Evolutionary conservation across 345 rosid genomes (phyloP).

Genomic region (Acer saccharum): DNA sequence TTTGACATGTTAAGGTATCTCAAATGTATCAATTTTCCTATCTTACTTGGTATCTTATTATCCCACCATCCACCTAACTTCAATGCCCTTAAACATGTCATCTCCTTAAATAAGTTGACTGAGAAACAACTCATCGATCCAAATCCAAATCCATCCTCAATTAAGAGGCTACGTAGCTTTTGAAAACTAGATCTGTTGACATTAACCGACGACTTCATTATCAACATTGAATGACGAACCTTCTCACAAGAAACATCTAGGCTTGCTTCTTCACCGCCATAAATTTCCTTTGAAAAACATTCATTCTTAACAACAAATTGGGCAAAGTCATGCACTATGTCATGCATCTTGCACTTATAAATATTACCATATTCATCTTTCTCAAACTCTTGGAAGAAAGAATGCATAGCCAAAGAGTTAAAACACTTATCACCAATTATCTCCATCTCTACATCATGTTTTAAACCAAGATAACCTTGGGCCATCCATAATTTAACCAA

Average conservation of each 20-base stretch:
- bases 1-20: background rate
- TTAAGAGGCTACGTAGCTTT: background rate
- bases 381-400: background rate
- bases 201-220: fast-evolving
- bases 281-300: too few species aligned
- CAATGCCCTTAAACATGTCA: background rate
- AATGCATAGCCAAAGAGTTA: background rate
- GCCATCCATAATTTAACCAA: too few species aligned
- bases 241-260: background rate
- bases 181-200: too few species aligned
- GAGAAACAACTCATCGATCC: background rate
- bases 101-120: too few species aligned
- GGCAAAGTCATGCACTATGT: background rate
- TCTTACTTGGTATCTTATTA: too few species aligned
- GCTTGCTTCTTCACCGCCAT: background rate
- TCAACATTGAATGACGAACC: background rate
- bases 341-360: background rate
- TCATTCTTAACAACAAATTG: background rate
- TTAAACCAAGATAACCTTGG: background rate
- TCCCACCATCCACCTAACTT: background rate
- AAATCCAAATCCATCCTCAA: background rate
- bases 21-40: background rate
- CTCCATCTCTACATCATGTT: background rate
- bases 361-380: background rate
- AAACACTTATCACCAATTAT: background rate